Evolutionary conservation across 495 filamentous ascomycete genomes (phyloP).

Genomic region (Clohesyomyces aquaticus): DNA sequence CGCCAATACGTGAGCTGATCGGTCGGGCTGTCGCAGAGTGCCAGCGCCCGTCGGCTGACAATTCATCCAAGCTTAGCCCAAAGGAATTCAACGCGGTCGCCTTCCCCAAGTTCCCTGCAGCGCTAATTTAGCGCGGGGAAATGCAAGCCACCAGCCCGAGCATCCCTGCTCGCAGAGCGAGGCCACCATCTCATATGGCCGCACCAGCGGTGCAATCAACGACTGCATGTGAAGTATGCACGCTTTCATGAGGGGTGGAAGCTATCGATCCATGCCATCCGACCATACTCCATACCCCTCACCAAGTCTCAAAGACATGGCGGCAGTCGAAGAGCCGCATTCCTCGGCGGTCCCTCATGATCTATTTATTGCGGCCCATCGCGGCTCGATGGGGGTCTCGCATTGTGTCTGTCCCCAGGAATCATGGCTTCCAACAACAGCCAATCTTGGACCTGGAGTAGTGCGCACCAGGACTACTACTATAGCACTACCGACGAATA

Average conservation of each 20-base stretch:
- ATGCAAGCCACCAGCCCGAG: background rate
- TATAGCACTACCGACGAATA: background rate
- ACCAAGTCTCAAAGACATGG: background rate
- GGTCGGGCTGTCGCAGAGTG: background rate
- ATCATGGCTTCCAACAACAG: background rate
- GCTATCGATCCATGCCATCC: slow-evolving; percentile 7
- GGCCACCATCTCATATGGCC: background rate
- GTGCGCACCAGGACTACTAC: slow-evolving; percentile 1
- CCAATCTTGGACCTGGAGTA: slow-evolving; percentile 9
- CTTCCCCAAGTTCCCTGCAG: background rate
- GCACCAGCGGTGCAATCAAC: background rate
- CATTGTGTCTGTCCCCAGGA: background rate
- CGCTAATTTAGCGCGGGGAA: background rate
- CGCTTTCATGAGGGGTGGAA: background rate
- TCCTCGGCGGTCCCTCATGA: background rate
- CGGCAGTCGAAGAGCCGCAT: slow-evolving; percentile 5
- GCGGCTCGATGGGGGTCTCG: background rate
- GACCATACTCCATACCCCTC: background rate
- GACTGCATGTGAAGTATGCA: background rate
- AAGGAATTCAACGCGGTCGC: background rate
- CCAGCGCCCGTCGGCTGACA: background rate
- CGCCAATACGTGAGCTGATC: background rate
- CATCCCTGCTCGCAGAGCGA: background rate
- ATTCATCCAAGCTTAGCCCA: background rate
- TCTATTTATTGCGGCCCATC: background rate